Percentiles rank a stretch among this genome's conserved stretches.
phyloP scores from a whole-genome alignment of 164 flowering plant species.

The Nymphaea colorata region DNA sequence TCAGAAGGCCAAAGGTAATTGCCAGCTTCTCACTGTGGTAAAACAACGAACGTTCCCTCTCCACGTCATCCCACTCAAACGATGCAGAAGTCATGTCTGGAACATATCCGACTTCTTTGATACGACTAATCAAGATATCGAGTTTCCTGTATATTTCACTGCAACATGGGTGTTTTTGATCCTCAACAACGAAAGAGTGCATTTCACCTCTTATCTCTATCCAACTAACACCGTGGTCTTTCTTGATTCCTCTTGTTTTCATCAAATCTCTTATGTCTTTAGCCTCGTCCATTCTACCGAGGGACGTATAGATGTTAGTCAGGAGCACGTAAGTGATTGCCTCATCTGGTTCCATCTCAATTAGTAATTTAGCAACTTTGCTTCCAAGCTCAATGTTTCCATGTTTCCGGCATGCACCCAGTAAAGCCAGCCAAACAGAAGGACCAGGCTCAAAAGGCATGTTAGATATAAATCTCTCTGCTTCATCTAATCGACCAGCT shows the following conservation, averaged over 20 bases:
- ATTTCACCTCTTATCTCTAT: slow-evolving; percentile 1
- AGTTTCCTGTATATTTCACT: background rate
- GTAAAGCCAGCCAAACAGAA: background rate
- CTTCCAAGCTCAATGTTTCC: background rate
- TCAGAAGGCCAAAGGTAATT: background rate
- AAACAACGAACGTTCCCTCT: background rate
- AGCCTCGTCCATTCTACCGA: background rate
- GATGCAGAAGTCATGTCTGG: background rate
- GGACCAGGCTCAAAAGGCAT: slow-evolving; percentile 1
- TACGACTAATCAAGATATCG: background rate
- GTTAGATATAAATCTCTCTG: background rate
- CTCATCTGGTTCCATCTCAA: background rate
- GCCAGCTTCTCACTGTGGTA: slow-evolving; percentile 6
- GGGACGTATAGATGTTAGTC: background rate
- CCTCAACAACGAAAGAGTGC: background rate
- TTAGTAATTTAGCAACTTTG: background rate
- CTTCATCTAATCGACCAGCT: background rate
- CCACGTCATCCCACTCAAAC: background rate
- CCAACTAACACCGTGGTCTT: background rate
- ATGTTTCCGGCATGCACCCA: background rate
- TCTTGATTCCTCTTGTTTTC: background rate
- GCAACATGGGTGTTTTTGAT: slow-evolving; percentile 1
- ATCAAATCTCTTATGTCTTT: background rate
- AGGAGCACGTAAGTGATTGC: slow-evolving; percentile 1
- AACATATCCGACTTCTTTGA: background rate